Percentiles rank a stretch among this genome's conserved stretches.
Conservation (phyloP, 2,329 filamentous ascomycete species). For the Tympanopsis confertula region DNA sequence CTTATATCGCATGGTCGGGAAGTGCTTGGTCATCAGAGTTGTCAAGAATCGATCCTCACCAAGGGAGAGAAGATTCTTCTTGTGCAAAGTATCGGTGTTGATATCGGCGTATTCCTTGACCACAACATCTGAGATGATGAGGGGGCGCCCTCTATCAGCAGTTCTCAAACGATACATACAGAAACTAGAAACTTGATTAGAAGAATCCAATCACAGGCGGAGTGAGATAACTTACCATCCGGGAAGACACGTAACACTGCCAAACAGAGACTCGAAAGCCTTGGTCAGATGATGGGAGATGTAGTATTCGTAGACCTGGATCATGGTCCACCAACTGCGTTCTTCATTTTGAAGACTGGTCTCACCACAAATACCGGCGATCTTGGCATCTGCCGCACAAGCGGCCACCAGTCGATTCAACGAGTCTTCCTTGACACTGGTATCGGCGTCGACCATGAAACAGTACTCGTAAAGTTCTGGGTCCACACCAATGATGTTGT, state of each 20-base stretch:
- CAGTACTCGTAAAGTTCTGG: conserved; percentile 95
- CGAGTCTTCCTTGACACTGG: conserved; percentile 81
- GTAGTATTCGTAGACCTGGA: conserved; percentile 99
- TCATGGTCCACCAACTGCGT: conserved; percentile 97
- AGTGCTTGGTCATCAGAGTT: conserved; percentile 95
- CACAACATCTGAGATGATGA: conserved; percentile 83
- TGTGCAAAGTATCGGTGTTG: conserved; percentile 85
- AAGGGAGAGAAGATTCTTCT: conserved; percentile 82
- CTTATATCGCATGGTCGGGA: conserved; percentile 90
- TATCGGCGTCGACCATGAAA: conserved; percentile 96
- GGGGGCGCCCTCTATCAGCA: conserved; percentile 81
- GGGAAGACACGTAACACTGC: conserved; percentile 94
- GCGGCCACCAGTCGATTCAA: conserved; percentile 84
- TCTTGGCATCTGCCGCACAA: conserved; percentile 88
- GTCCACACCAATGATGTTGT: conserved; percentile 97
- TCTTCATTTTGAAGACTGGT: conserved; percentile 94
- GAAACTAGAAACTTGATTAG: conserved; percentile 52
- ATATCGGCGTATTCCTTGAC: conserved; percentile 82
- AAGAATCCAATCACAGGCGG: background rate
- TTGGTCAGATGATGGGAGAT: conserved; percentile 96
- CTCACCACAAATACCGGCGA: conserved; percentile 94
- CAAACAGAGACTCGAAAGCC: conserved; percentile 94
- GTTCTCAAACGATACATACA: conserved; percentile 96
- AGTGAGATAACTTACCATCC: conserved; percentile 70
- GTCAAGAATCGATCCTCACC: conserved; percentile 96